phyloP scores from a whole-genome alignment of 225 moss, liverwort and hornwort species.

The Sphagnum contortum region DNA sequence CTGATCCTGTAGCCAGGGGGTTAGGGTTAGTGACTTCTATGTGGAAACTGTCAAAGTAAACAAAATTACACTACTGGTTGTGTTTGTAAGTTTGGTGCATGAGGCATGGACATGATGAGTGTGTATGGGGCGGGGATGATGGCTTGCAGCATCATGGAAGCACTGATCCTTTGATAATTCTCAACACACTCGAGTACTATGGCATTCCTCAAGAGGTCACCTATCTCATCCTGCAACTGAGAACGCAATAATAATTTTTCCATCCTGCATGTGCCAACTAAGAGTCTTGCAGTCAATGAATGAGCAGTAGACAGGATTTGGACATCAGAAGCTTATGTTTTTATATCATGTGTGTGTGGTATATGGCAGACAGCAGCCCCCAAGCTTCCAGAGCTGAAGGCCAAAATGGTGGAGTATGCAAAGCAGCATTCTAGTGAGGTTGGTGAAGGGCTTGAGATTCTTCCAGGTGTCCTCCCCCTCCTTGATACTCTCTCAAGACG shows the following conservation, averaged over 20 bases:
- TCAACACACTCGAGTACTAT: slow-evolving; percentile 71
- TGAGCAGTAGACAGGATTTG: too few species aligned
- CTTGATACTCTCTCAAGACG: slow-evolving; percentile 60
- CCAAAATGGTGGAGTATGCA: slow-evolving; percentile 82
- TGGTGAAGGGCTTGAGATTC: slow-evolving; percentile 74
- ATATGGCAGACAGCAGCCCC: slow-evolving; percentile 60
- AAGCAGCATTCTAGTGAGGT: slow-evolving; percentile 61
- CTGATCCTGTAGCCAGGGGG: too few species aligned
- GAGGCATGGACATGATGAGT: too few species aligned
- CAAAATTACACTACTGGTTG: too few species aligned
- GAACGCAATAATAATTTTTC: too few species aligned
- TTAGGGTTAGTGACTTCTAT: too few species aligned
- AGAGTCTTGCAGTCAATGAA: too few species aligned
- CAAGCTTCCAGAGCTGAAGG: slow-evolving; percentile 73
- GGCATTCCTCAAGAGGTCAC: slow-evolving; percentile 72
- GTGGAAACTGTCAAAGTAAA: too few species aligned
- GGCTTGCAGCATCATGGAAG: slow-evolving; percentile 75
- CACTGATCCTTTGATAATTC: slow-evolving; percentile 68
- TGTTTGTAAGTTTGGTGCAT: too few species aligned
- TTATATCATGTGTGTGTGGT: slow-evolving; percentile 35
- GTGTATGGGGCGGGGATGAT: background rate
- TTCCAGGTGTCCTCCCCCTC: slow-evolving; percentile 65
- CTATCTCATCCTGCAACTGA: background rate
- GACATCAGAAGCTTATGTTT: background rate
- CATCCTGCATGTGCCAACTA: too few species aligned